A percentile compares a stretch with the other conserved stretches of the same genome.
These are phyloP conservation scores for Cyberlindnera xylosilytica DNA, from an alignment of 805 yeast genomes.

Conservation along the genomic window DNA sequence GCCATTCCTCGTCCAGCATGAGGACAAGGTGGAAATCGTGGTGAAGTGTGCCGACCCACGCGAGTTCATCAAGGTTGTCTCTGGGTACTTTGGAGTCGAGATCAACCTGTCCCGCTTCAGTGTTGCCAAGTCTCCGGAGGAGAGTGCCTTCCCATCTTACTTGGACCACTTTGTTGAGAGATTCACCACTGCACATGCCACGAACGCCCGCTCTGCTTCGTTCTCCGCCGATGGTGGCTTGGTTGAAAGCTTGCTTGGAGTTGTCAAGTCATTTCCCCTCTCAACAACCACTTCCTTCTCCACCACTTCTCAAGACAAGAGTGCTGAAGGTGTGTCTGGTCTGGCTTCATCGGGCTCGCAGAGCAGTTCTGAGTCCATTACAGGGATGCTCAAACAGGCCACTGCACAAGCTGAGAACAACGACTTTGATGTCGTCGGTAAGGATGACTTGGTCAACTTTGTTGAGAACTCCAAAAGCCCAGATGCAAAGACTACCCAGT, in stretches of 20 bases:
- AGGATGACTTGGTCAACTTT: constrained; percentile 24
- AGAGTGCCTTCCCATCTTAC: neutral
- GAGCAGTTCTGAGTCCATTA: neutral
- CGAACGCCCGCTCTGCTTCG: neutral
- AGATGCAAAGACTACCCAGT: constrained; percentile 1
- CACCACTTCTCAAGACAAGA: neutral
- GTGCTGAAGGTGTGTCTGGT: neutral
- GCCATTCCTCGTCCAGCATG: constrained; percentile 38
- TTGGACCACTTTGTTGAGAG: constrained; percentile 14
- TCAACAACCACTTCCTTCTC: neutral
- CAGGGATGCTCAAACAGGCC: neutral
- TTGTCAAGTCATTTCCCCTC: constrained; percentile 6
- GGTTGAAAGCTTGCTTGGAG: constrained; percentile 13
- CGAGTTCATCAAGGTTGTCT: constrained; percentile 3
- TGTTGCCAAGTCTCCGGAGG: neutral
- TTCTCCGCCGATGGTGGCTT: constrained; percentile 4
- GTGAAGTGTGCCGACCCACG: constrained; percentile 9
- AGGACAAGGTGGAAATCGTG: constrained; percentile 30
- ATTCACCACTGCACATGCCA: neutral
- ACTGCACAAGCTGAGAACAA: constrained; percentile 9
- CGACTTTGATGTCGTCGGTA: constrained; percentile 47
- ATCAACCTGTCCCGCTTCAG: constrained; percentile 8
- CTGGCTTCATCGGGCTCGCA: neutral
- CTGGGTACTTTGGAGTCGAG: constrained; percentile 6
- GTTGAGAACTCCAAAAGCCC: constrained; percentile 2